Conservation (phyloP, 2,329 filamentous ascomycete genomes). For the Calonectria naviculata region DNA sequence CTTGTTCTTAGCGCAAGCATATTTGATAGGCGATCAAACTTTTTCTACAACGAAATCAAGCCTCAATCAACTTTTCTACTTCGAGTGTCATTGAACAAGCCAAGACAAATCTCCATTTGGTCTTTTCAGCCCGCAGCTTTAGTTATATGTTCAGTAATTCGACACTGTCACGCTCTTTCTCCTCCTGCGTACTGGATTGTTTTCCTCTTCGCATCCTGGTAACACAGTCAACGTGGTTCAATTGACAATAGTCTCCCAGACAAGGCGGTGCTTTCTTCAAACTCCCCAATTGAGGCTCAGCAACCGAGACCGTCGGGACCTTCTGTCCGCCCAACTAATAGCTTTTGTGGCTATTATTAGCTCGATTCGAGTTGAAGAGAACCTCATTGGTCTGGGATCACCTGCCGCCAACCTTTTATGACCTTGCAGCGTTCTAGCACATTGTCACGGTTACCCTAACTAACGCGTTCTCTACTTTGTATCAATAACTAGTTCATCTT, state of each 20-base stretch:
- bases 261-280: neutral
- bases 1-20: neutral
- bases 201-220: neutral
- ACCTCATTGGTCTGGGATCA: neutral
- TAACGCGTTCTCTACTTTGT: neutral
- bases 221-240: conserved; percentile 12
- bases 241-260: neutral
- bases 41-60: neutral
- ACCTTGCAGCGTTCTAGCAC: neutral
- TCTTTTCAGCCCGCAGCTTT: neutral
- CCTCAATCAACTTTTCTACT: neutral
- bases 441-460: neutral
- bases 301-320: neutral
- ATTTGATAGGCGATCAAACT: neutral
- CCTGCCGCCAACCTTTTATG: neutral
- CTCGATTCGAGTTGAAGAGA: neutral
- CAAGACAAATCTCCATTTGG: neutral
- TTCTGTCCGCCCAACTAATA: neutral
- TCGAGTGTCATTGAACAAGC: neutral
- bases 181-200: neutral
- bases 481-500: too few relatives aligned
- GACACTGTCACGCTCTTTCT: neutral
- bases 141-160: neutral
- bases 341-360: neutral
- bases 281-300: neutral